Evolutionary conservation across 1,284 basidiomycete genomes (phyloP).

Genomic region (Vanrija sp.): DNA sequence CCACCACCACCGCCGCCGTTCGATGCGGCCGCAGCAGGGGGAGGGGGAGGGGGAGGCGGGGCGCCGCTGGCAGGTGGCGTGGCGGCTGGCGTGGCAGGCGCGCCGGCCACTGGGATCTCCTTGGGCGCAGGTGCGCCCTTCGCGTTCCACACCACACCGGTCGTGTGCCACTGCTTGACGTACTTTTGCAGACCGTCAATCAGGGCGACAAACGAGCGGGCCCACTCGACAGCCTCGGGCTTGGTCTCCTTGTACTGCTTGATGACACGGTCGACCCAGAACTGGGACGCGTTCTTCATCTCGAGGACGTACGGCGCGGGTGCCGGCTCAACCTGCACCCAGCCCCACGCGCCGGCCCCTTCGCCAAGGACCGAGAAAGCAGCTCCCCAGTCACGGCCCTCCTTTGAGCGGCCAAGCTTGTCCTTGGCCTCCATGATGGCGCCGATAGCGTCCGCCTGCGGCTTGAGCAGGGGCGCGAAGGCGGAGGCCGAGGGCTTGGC

Average conservation of each 20-base stretch:
- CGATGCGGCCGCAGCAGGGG: constrained; percentile 50
- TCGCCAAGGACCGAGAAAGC: constrained; percentile 80
- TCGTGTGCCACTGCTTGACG: constrained; percentile 80
- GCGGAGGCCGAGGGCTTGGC: constrained; percentile 67
- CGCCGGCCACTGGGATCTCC: constrained; percentile 52
- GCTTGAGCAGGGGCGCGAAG: constrained; percentile 56
- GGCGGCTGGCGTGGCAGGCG: constrained; percentile 43
- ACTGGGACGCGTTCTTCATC: constrained; percentile 81
- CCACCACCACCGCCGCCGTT: constrained; percentile 50
- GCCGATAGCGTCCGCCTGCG: constrained; percentile 70
- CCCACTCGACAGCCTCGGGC: constrained; percentile 86
- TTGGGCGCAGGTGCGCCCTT: constrained; percentile 50
- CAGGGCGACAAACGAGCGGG: constrained; percentile 64
- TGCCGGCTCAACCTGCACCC: constrained; percentile 66
- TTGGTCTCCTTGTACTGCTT: constrained; percentile 93
- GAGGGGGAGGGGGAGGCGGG: constrained; percentile 55
- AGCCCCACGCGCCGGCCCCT: constrained; percentile 80
- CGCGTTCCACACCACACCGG: constrained; percentile 85
- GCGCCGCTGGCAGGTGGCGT: constrained; percentile 50
- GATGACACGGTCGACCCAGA: constrained; percentile 86
- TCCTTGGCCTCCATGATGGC: constrained; percentile 77
- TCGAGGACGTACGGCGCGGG: constrained; percentile 80
- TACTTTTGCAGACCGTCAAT: constrained; percentile 80
- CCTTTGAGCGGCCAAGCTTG: constrained; percentile 60
- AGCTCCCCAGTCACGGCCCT: constrained; percentile 73